phyloP scores from a whole-genome alignment of 192 early-diverging fungal genomes.

The Thamnidium elegans region DNA sequence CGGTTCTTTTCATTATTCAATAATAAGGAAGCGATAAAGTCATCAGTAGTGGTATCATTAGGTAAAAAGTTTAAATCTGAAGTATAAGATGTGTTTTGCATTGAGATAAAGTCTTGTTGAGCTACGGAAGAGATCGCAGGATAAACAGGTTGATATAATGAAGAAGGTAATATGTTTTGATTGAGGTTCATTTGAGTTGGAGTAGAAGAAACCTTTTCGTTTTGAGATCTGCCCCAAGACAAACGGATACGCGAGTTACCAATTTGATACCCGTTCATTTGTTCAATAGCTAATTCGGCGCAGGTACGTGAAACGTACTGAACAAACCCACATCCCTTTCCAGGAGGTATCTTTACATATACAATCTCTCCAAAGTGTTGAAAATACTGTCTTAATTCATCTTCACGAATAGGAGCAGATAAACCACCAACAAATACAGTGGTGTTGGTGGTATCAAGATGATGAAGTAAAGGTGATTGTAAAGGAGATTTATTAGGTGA shows the following conservation, averaged over 20 bases:
- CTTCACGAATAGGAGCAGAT: conserved; percentile 69
- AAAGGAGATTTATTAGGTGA: conserved; percentile 64
- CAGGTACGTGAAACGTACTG: conserved; percentile 78
- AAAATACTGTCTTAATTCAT: conserved; percentile 84
- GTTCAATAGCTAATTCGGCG: conserved; percentile 87
- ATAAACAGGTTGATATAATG: too few species aligned
- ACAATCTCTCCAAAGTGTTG: conserved; percentile 86
- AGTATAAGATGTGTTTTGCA: too few species aligned
- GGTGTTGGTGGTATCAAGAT: conserved; percentile 83
- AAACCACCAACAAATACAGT: conserved; percentile 98
- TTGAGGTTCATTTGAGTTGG: neutral
- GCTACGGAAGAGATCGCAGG: too few species aligned
- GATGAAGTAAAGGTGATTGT: conserved; percentile 30
- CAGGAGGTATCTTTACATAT: conserved; percentile 93
- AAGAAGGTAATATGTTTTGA: conserved; percentile 3
- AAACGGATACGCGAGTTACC: conserved; percentile 57
- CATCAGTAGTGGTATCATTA: too few species aligned
- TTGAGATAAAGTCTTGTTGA: too few species aligned
- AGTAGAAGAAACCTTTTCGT: conserved; percentile 19
- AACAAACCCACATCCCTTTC: conserved; percentile 97
- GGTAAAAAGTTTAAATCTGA: too few species aligned
- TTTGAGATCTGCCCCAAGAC: conserved; percentile 57
- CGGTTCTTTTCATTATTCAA: neutral
- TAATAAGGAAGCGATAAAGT: too few species aligned
- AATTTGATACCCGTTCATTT: conserved; percentile 85